Evolutionary conservation across 2,329 filamentous ascomycete genomes (phyloP).

Genomic region (Pseudogymnoascus pannorum): DNA sequence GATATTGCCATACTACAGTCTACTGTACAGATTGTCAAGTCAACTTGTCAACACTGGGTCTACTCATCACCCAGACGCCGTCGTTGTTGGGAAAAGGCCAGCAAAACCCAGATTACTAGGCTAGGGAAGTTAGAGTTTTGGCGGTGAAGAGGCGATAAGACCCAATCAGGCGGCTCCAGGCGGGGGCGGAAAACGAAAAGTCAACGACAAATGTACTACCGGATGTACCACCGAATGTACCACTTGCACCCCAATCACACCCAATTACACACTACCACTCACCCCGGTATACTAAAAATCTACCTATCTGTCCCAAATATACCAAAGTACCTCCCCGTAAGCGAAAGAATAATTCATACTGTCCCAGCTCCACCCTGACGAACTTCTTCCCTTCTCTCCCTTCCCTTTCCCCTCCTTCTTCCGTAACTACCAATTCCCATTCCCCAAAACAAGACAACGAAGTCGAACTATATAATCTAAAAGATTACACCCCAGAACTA

Average conservation of each 20-base stretch:
- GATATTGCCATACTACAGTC: background rate
- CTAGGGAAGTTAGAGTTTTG: conserved; percentile 4
- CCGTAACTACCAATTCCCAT: conserved; percentile 19
- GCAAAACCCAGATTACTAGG: background rate
- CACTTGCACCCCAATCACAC: too few relatives aligned
- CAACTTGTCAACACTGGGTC: background rate
- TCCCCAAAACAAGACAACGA: conserved; percentile 51
- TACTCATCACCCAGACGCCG: background rate
- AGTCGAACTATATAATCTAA: conserved; percentile 46
- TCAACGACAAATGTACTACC: background rate
- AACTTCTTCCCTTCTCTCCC: conserved; percentile 22
- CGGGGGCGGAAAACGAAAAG: conserved; percentile 2
- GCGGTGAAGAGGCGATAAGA: conserved; percentile 8
- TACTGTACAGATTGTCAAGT: too few relatives aligned
- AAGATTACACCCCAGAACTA: conserved; percentile 21
- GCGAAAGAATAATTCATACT: conserved; percentile 4
- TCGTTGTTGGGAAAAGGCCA: conserved; percentile 7
- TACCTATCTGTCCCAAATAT: background rate
- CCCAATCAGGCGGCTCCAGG: conserved; percentile 2
- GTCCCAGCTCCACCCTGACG: conserved; percentile 15
- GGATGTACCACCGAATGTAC: too few relatives aligned
- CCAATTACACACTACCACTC: background rate
- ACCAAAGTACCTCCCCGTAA: background rate
- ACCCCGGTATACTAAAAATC: background rate
- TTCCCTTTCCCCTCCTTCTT: conserved; percentile 17